Conservation (phyloP, 2,329 filamentous ascomycete species). For the Penicillium carneum region DNA sequence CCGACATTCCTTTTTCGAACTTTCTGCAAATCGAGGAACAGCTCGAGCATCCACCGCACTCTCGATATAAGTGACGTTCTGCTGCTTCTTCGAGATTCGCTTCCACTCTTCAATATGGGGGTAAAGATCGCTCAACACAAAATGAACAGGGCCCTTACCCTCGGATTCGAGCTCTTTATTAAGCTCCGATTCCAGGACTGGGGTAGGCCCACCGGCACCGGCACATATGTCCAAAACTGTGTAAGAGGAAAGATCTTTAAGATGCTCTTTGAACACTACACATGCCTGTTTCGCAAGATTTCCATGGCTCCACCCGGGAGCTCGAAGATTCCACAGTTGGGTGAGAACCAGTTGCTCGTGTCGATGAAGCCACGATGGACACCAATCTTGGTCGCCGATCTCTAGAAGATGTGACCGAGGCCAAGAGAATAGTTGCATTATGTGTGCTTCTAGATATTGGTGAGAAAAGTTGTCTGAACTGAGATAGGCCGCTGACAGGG, state of each 20-base stretch:
- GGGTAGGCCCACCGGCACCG: constrained; percentile 75
- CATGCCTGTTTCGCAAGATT: constrained; percentile 24
- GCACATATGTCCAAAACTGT: constrained; percentile 79
- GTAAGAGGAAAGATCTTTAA: constrained; percentile 59
- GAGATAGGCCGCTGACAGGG: background rate
- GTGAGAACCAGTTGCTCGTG: constrained; percentile 47
- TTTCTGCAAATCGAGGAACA: constrained; percentile 53
- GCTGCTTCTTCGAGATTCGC: constrained; percentile 59
- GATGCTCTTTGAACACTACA: constrained; percentile 44
- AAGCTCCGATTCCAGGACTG: constrained; percentile 66
- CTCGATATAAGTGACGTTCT: constrained; percentile 66
- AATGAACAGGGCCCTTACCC: constrained; percentile 55
- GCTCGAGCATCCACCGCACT: constrained; percentile 67
- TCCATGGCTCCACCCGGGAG: constrained; percentile 27
- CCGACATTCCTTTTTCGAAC: constrained; percentile 64
- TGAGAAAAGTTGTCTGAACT: background rate
- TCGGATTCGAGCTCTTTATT: constrained; percentile 53
- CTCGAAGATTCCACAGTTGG: constrained; percentile 34
- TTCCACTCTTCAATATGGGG: constrained; percentile 70
- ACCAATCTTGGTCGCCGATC: constrained; percentile 73
- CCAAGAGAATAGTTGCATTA: constrained; percentile 15
- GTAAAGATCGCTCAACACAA: constrained; percentile 71
- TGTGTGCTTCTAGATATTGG: background rate
- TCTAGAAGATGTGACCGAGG: constrained; percentile 66
- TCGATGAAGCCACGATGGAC: constrained; percentile 67